These are phyloP conservation scores for Canavalia gladiata DNA, from an alignment of 306 rosid genomes.

Conservation along the genomic window DNA sequence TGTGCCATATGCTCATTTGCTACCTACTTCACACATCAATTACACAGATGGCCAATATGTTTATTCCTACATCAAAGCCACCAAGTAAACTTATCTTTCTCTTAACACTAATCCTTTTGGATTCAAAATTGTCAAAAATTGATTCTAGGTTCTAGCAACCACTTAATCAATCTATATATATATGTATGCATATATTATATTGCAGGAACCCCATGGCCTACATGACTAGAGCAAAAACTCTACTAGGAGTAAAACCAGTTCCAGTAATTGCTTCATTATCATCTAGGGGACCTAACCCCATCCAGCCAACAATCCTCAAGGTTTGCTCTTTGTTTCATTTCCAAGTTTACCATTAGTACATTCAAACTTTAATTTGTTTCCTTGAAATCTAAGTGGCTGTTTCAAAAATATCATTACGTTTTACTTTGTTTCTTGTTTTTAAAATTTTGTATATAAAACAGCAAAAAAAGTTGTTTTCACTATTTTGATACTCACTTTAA, in stretches of 20 bases:
- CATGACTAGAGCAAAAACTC: slow-evolving; percentile 60
- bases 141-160: not conserved
- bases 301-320: slow-evolving; percentile 67
- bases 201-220: slow-evolving; percentile 65
- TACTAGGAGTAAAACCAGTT: slow-evolving; percentile 60
- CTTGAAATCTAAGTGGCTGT: not conserved
- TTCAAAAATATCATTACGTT: too few relatives aligned
- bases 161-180: not conserved
- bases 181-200: not conserved
- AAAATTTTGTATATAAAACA: too few relatives aligned
- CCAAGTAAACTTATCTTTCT: slow-evolving; percentile 56
- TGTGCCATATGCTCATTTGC: slow-evolving; percentile 54
- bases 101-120: not conserved
- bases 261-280: slow-evolving; percentile 75
- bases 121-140: not conserved
- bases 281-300: slow-evolving; percentile 67
- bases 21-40: slow-evolving; percentile 67
- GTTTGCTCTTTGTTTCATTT: slow-evolving; percentile 42
- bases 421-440: too few relatives aligned
- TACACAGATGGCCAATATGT: slow-evolving; percentile 54
- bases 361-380: not conserved
- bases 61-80: slow-evolving; percentile 57
- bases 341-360: not conserved
- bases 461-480: too few relatives aligned
- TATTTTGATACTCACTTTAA: too few relatives aligned